phyloP scores from a whole-genome alignment of 2,329 filamentous ascomycete genomes.

The Hymenoscyphus fructigenus region DNA sequence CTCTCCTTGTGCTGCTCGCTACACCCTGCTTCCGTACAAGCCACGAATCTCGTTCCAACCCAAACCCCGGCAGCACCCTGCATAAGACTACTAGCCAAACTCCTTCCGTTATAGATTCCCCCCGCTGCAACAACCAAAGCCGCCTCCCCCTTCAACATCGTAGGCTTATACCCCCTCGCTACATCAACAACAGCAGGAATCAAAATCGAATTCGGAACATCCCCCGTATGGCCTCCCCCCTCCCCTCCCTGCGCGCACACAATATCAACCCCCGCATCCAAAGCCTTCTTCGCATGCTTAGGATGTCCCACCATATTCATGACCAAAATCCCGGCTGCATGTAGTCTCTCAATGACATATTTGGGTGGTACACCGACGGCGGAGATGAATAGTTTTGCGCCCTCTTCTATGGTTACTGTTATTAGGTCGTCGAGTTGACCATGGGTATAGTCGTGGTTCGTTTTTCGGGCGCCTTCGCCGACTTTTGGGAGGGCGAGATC shows the following conservation, averaged over 20 bases:
- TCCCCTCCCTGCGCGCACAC: constrained; percentile 92
- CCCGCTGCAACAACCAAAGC: constrained; percentile 87
- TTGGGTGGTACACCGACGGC: constrained; percentile 85
- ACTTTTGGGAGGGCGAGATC: constrained; percentile 90
- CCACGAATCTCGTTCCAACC: constrained; percentile 93
- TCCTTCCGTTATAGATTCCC: constrained; percentile 79
- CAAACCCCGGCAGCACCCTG: constrained; percentile 86
- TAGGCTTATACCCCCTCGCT: constrained; percentile 57
- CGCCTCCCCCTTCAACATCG: constrained; percentile 64
- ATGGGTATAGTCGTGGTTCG: constrained; percentile 93
- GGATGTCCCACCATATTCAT: constrained; percentile 99
- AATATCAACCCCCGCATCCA: constrained; percentile 84
- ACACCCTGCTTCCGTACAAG: constrained; percentile 76
- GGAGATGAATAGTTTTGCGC: constrained; percentile 81
- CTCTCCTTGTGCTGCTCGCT: constrained; percentile 79
- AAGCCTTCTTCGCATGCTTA: constrained; percentile 84
- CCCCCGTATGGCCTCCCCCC: constrained; percentile 89
- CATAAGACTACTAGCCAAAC: constrained; percentile 79
- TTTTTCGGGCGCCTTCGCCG: constrained; percentile 78
- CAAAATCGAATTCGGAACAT: constrained; percentile 81
- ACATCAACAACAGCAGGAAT: constrained; percentile 87
- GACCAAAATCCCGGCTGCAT: constrained; percentile 75
- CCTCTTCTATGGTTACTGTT: constrained; percentile 79
- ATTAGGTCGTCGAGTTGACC: constrained; percentile 87
- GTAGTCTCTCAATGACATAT: constrained; percentile 71